phyloP scores from a whole-genome alignment of 441 rosid genomes.

The Erysimum cheiri region DNA sequence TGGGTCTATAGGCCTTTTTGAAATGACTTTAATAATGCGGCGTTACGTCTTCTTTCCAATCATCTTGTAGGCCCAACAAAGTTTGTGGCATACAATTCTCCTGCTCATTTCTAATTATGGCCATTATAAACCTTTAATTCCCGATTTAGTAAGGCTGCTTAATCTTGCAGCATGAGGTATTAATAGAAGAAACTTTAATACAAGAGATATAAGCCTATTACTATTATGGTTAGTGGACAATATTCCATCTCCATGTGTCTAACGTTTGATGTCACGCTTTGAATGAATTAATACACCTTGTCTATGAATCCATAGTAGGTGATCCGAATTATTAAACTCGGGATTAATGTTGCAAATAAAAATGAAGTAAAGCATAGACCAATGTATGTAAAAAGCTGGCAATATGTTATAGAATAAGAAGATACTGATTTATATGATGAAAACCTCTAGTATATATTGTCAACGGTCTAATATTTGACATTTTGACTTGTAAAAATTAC shows the following conservation, averaged over 20 bases:
- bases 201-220: neutral
- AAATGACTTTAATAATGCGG: neutral
- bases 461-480: conserved; percentile 9
- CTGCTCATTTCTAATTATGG: conserved; percentile 1
- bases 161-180: neutral
- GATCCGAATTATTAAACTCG: neutral
- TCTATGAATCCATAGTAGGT: conserved; percentile 14
- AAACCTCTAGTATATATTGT: neutral
- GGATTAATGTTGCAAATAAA: neutral
- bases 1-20: neutral
- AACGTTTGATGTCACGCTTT: neutral
- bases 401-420: neutral
- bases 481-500: neutral
- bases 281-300: conserved; percentile 17
- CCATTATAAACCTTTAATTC: neutral
- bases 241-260: conserved; percentile 14
- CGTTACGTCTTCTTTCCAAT: neutral
- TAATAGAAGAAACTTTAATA: neutral
- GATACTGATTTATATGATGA: neutral
- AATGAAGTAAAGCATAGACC: neutral
- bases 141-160: conserved; percentile 24
- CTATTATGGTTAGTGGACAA: conserved; percentile 22
- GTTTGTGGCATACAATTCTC: neutral
- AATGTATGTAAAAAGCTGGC: neutral
- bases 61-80: neutral